A percentile compares a stretch with the other conserved stretches of the same genome.
These are phyloP conservation scores for Penicillium cataractarum DNA, from an alignment of 495 filamentous ascomycete genomes.

Conservation along the genomic window DNA sequence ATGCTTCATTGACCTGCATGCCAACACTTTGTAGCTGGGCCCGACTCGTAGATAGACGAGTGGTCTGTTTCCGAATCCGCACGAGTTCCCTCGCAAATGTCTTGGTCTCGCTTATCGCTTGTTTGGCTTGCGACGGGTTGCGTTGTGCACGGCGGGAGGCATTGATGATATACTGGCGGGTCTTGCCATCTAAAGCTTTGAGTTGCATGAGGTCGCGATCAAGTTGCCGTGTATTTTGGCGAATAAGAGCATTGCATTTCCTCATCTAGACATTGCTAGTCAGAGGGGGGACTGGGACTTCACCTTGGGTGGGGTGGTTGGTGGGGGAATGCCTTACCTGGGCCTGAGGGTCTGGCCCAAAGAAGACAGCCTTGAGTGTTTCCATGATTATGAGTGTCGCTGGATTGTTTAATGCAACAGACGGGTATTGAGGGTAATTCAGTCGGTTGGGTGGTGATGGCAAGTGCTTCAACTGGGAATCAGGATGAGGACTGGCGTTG, in stretches of 20 bases:
- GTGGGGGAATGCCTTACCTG: constrained; percentile 63
- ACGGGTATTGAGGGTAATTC: background rate
- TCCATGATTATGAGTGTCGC: constrained; percentile 68
- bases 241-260: constrained; percentile 93
- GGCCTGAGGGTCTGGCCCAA: constrained; percentile 86
- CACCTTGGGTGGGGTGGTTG: background rate
- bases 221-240: constrained; percentile 88
- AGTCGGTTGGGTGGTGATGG: background rate
- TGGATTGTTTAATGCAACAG: background rate
- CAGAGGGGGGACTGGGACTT: constrained; percentile 1
- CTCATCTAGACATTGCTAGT: constrained; percentile 64
- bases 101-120: constrained; percentile 77
- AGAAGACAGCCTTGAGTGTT: constrained; percentile 82
- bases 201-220: constrained; percentile 87
- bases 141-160: constrained; percentile 78
- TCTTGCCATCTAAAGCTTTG: constrained; percentile 77
- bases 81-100: constrained; percentile 88
- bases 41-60: constrained; percentile 78
- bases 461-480: background rate
- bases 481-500: constrained; percentile 4
- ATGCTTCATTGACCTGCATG: constrained; percentile 98
- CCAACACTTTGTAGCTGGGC: constrained; percentile 92
- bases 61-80: constrained; percentile 72
- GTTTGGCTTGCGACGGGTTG: constrained; percentile 72
- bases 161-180: constrained; percentile 79